phyloP scores from a whole-genome alignment of 139 green algal species.

The Coelastrella sp. region DNA sequence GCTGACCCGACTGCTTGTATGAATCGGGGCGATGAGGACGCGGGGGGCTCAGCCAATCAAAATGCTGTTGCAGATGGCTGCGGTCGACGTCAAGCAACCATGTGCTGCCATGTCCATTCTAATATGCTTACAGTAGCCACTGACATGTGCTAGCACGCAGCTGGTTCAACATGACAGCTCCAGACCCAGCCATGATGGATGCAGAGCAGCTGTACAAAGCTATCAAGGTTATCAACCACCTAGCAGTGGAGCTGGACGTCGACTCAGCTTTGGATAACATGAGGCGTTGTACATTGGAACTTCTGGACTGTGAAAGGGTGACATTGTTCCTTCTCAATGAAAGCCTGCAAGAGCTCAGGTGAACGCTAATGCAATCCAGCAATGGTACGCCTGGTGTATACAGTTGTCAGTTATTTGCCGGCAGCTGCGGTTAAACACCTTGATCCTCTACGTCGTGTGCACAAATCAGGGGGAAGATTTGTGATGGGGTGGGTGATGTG shows the following conservation, averaged over 20 bases:
- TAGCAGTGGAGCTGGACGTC: constrained; percentile 70
- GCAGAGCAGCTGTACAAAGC: constrained; percentile 46
- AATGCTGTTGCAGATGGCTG: no score
- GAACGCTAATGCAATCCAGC: neutral
- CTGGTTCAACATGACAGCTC: neutral
- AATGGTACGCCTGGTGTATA: neutral
- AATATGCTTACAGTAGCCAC: no score
- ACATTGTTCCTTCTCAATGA: constrained; percentile 75
- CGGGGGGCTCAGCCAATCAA: no score
- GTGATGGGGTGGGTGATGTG: no score
- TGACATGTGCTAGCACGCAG: neutral
- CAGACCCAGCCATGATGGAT: neutral
- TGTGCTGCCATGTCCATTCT: no score
- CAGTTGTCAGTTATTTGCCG: neutral
- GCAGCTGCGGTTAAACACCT: neutral
- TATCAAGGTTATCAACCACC: constrained; percentile 68
- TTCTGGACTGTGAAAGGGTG: constrained; percentile 73
- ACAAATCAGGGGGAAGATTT: no score
- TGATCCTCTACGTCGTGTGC: no score
- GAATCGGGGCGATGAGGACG: no score
- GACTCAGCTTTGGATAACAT: constrained; percentile 65
- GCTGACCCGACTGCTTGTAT: no score
- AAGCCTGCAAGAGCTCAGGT: constrained; percentile 62
- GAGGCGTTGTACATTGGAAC: constrained; percentile 64
- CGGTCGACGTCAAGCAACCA: no score